A percentile compares a stretch with the other conserved stretches of the same genome.
Evolutionary conservation across 495 filamentous ascomycete genomes (phyloP).

Genomic region (Opeltia flavorubescens): DNA sequence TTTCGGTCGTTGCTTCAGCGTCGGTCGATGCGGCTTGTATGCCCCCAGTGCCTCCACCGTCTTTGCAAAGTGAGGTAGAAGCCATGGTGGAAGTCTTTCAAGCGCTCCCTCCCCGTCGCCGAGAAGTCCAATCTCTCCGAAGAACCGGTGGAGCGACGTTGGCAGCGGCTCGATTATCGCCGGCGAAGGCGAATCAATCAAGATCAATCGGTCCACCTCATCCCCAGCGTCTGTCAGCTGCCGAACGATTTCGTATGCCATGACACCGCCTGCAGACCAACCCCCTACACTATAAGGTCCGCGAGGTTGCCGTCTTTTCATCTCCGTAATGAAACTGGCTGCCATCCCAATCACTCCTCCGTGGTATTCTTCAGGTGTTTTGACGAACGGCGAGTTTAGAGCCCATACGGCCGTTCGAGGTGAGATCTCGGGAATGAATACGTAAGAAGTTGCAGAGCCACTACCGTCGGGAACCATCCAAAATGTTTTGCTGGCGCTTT

Average conservation of each 20-base stretch:
- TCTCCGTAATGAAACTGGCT: slow-evolving; percentile 45
- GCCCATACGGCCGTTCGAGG: slow-evolving; percentile 44
- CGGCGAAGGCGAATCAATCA: slow-evolving; percentile 75
- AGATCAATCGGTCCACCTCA: slow-evolving; percentile 55
- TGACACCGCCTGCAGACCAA: slow-evolving; percentile 82
- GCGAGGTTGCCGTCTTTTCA: slow-evolving; percentile 57
- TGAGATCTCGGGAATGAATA: slow-evolving; percentile 39
- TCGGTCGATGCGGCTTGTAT: slow-evolving; percentile 48
- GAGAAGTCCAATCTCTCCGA: slow-evolving; percentile 66
- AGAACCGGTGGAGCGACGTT: slow-evolving; percentile 61
- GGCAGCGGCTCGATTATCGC: slow-evolving; percentile 65
- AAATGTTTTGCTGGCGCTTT: slow-evolving; percentile 27
- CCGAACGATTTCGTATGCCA: slow-evolving; percentile 70
- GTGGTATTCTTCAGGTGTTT: slow-evolving; percentile 39
- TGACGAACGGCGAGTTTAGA: slow-evolving; percentile 55
- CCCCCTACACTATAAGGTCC: slow-evolving; percentile 56
- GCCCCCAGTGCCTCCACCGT: slow-evolving; percentile 61
- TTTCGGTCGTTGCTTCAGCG: slow-evolving; percentile 38
- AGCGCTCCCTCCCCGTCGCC: slow-evolving; percentile 42
- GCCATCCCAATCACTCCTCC: slow-evolving; percentile 43
- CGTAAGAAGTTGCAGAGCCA: slow-evolving; percentile 46
- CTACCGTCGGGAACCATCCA: slow-evolving; percentile 38
- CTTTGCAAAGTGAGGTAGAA: slow-evolving; percentile 70
- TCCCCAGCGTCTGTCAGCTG: slow-evolving; percentile 57
- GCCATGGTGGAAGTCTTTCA: slow-evolving; percentile 56